Evolutionary conservation across 306 rosid species (phyloP), one percentile per base, ranked within the genome.

Genomic region (Quercus suber): DNA sequence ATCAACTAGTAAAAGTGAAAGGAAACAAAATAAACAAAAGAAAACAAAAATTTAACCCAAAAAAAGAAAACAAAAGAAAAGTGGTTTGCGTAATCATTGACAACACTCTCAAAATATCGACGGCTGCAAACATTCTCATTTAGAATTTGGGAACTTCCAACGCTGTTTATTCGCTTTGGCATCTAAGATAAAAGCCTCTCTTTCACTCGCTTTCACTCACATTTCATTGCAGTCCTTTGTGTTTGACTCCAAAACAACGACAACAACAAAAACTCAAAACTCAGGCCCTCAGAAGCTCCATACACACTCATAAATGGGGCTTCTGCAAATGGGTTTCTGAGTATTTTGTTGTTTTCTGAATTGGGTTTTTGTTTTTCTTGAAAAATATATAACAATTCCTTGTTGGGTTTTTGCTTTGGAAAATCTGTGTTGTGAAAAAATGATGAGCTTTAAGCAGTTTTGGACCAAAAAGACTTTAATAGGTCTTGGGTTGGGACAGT

Each of bases 401-500:
- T 35, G 52, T 69, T 31, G 35, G 55, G 68, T 49, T 49, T 49
- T 31, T 30, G 4, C 57, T 68, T 59, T 15, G 75, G 57, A 33
- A 11, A 11, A 58, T 60, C 31, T 28, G 27, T 43, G 64, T 70
- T 43, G 25, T 12, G 56, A 55, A 61, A 84, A 57, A 37, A 93
- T 87, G 91, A 17, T 27, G 49, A 59, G 2, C 58, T 84, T 76
- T 13, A 76, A 71, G 27, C 80, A 80, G 63, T 83, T 86, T 75
- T 95, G 87, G 74, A 87, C 90, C n/a, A 86, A 81, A 80, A 87
- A 90, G 59, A 91, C 93, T 1, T n/a, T 95, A 61, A 78, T 85
- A 14, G 94, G 97, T 41, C 93, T 95, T n/a, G 97, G 89, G 30
- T 79, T 95, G 88, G 99, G 99, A n/a, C 99, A 95, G 68, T 71